A percentile compares a stretch with the other conserved stretches of the same genome.
These are phyloP conservation scores for Cystobasidium slooffiae DNA, from an alignment of 1,284 basidiomycete genomes.

Conservation along the genomic window DNA sequence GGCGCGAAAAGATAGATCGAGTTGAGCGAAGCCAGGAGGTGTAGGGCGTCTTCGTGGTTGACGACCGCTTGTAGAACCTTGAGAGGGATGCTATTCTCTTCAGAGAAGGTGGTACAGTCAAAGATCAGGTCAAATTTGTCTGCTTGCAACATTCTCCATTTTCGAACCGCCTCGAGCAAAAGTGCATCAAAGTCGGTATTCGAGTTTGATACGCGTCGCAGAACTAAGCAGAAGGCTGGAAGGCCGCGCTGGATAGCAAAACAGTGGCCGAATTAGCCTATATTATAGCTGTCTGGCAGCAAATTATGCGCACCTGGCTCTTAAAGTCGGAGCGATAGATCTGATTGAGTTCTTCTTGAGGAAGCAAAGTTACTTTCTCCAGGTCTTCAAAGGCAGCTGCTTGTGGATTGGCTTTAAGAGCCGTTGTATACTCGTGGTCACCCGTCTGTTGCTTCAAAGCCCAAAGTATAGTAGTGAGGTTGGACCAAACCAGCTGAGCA, in stretches of 20 bases:
- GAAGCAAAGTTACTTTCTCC: constrained; percentile 62
- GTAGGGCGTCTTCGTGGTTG: not conserved
- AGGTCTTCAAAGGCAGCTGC: not conserved
- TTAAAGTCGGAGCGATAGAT: constrained; percentile 47
- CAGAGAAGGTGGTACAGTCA: constrained; percentile 47
- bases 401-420: too few species aligned
- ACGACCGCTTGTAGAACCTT: not conserved
- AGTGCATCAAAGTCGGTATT: constrained; percentile 82
- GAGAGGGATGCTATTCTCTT: constrained; percentile 13
- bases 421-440: too few species aligned
- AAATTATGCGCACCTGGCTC: constrained; percentile 60
- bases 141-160: constrained; percentile 48
- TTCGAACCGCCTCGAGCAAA: constrained; percentile 75
- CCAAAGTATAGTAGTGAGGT: constrained; percentile 18
- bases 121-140: constrained; percentile 47
- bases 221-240: constrained; percentile 59
- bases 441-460: constrained; percentile 2
- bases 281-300: not conserved
- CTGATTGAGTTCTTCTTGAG: not conserved
- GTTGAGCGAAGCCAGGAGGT: not conserved
- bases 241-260: constrained; percentile 54
- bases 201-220: constrained; percentile 71
- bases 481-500: not conserved
- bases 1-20: constrained; percentile 16
- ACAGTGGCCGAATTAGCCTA: not conserved